Base-by-base conservation (phyloP, 352 stramenopile species). In the Stramenopiles sp. region DNA sequence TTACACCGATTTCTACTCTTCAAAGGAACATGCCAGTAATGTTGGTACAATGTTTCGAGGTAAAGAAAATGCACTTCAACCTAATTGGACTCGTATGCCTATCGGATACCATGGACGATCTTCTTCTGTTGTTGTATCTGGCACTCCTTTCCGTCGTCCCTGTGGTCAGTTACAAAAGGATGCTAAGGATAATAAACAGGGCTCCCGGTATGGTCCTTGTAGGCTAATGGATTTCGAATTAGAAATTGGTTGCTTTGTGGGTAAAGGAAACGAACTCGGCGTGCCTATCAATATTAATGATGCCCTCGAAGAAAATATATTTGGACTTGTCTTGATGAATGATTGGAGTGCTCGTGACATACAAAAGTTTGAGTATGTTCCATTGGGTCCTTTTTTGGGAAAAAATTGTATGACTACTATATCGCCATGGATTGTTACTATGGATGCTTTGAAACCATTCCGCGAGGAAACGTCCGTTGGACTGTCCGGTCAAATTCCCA, bases 1-100 rank as follows among this genome's bases (percentile, higher is more conserved):
- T 56, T 93, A 91, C 58, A 91, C 79, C 17, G 79, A 94, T 51
- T 94, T 94, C 46, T 94, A 92, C 59, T 78, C 67, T 43, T 87
- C 67, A 19, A 60, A 73, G 10, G 74, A 92, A 52, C 79, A 93
- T 57, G 77, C 79, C 7, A 91, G 74, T 29, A 92, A 92, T 52
- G 62, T 84, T 19, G 71, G 71, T 35, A 62, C 73, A 50, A 84
- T 85, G 65, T 83, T 86, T 52, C 63, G 71, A 15, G 60, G 63
- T 15, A 66, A 77, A 46, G 73, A 90, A 26, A 89, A 93, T 49
- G 77, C 77, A 7, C 60, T 94, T n/a, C 71, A 89, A 49, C 75
- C 75, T 21, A 91, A 92, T 52, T 94, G 78, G 71, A 58, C 91
- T 3, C 75, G 90, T 51, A 57, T 92, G 46, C 79, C 79, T 2